Evolutionary conservation across 1,139 yeast species (phyloP).

Genomic region (Blastobotrys apis): DNA sequence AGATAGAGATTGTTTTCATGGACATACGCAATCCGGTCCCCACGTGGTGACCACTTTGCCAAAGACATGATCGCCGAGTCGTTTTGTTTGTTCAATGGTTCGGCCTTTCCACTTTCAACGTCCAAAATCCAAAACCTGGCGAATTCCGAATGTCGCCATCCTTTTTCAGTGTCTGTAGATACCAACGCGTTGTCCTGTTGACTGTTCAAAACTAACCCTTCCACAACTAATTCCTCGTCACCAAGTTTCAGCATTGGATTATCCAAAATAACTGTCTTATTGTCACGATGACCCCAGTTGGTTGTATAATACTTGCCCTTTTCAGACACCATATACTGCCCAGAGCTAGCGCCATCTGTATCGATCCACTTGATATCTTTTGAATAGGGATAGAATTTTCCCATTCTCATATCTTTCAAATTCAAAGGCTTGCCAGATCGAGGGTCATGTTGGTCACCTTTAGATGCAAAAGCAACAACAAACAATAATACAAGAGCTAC

Average conservation of each 20-base stretch:
- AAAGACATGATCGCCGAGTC: slow-evolving; percentile 39
- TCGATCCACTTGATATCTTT: slow-evolving; percentile 28
- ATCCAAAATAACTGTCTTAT: slow-evolving; percentile 20
- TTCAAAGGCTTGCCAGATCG: slow-evolving; percentile 17
- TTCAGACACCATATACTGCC: slow-evolving; percentile 28
- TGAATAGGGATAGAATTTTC: slow-evolving; percentile 24
- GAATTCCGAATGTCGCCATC: slow-evolving; percentile 74
- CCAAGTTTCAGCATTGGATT: slow-evolving; percentile 19
- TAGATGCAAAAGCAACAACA: background rate
- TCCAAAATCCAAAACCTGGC: slow-evolving; percentile 65
- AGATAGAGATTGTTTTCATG: slow-evolving; percentile 59
- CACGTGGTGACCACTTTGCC: slow-evolving; percentile 74
- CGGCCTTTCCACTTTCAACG: slow-evolving; percentile 35
- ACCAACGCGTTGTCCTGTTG: slow-evolving; percentile 48
- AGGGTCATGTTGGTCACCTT: background rate
- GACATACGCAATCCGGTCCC: slow-evolving; percentile 63
- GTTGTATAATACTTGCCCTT: slow-evolving; percentile 19
- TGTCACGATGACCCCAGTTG: slow-evolving; percentile 28
- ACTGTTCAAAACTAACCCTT: slow-evolving; percentile 30
- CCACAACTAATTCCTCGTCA: slow-evolving; percentile 23
- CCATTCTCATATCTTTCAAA: slow-evolving; percentile 29
- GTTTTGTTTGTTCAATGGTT: slow-evolving; percentile 41
- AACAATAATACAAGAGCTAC: background rate
- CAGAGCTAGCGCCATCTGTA: slow-evolving; percentile 23
- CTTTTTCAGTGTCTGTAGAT: slow-evolving; percentile 47